phyloP scores from a whole-genome alignment of 495 filamentous ascomycete genomes.

The Saxophila tyrrhenica region DNA sequence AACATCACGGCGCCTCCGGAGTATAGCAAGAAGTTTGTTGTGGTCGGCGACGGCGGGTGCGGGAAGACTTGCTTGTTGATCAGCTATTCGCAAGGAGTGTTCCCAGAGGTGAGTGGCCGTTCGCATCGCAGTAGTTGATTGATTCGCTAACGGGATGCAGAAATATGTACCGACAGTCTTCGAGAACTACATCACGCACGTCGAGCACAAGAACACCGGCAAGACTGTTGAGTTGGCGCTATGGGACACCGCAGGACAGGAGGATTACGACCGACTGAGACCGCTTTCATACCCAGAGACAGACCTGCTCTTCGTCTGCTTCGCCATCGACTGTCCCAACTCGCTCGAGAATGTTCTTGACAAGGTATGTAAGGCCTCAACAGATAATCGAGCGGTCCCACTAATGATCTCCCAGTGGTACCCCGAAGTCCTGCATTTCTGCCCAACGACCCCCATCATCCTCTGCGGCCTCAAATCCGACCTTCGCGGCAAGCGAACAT shows the following conservation, averaged over 20 bases:
- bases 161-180: constrained; percentile 99
- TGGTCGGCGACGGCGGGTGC: constrained; percentile 94
- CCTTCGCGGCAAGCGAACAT: constrained; percentile 82
- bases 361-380: constrained; percentile 53
- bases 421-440: constrained; percentile 97
- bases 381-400: background rate
- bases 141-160: constrained; percentile 34
- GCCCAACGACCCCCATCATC: constrained; percentile 89
- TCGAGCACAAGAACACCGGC: constrained; percentile 68
- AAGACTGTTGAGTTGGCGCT: constrained; percentile 93
- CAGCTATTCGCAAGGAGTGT: constrained; percentile 95
- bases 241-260: constrained; percentile 97
- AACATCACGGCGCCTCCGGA: constrained; percentile 78
- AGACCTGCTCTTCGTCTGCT: constrained; percentile 95
- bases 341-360: constrained; percentile 97
- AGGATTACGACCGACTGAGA: constrained; percentile 93
- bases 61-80: constrained; percentile 98
- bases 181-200: constrained; percentile 98
- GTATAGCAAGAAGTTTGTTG: constrained; percentile 97
- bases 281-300: constrained; percentile 97
- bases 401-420: constrained; percentile 63
- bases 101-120: constrained; percentile 85
- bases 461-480: constrained; percentile 95
- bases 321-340: constrained; percentile 97
- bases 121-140: no score